Conservation (phyloP, 495 filamentous ascomycete species). For the Immersiella caudata region DNA sequence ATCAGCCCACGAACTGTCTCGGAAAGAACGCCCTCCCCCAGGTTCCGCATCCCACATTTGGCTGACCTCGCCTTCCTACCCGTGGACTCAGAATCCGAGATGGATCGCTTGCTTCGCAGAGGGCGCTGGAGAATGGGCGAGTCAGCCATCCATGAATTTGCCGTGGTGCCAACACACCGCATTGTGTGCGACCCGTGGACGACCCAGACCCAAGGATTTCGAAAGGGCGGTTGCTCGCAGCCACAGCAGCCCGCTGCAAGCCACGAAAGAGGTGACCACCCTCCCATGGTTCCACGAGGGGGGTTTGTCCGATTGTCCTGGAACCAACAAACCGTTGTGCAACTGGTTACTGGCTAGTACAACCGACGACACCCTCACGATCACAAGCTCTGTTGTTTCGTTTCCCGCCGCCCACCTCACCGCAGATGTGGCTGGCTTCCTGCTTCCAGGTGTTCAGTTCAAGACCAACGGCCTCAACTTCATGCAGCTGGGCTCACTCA, state of each 20-base stretch:
- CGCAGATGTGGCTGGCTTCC: not conserved
- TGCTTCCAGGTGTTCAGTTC: not conserved
- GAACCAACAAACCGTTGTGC: slow-evolving; percentile 2
- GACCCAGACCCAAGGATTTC: slow-evolving; percentile 13
- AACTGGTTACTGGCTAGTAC: not conserved
- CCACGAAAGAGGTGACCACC: not conserved
- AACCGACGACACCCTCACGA: not conserved
- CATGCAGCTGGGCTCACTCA: not conserved
- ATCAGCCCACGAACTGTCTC: not conserved
- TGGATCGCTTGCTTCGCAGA: not conserved
- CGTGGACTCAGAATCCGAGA: no score
- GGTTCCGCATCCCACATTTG: not conserved
- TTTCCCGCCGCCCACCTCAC: not conserved
- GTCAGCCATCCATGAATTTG: not conserved
- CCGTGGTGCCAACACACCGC: slow-evolving; percentile 1
- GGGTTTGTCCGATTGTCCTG: not conserved
- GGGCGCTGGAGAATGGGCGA: not conserved
- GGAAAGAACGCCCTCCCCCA: not conserved
- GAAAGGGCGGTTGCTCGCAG: slow-evolving; percentile 12
- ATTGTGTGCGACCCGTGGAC: slow-evolving; percentile 1
- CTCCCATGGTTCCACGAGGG: not conserved
- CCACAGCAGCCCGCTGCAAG: not conserved
- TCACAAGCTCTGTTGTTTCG: not conserved
- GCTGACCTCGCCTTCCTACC: no score
- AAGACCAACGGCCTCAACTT: not conserved